Percentiles rank a stretch among this genome's conserved stretches.
Conservation (phyloP, 352 stramenopile species). For the Globisporangium cylindrosporum region DNA sequence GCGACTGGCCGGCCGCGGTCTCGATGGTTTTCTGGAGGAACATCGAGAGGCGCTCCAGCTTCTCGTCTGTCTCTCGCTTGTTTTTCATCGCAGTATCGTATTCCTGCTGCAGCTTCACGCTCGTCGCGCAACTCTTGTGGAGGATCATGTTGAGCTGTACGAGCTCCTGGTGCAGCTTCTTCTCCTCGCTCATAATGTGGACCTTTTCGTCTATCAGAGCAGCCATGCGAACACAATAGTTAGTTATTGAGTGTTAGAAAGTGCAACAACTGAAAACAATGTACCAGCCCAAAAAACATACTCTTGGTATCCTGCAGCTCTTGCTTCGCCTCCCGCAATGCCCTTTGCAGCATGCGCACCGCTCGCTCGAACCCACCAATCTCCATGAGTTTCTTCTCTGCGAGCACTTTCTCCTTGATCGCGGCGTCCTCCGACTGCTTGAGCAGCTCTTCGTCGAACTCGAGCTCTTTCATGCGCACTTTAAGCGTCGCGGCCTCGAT, state of each 20-base stretch:
- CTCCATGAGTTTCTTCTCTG: conserved; percentile 62
- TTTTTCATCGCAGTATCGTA: conserved; percentile 39
- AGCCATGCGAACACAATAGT: background rate
- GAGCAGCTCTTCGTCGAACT: conserved; percentile 53
- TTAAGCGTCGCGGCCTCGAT: conserved; percentile 44
- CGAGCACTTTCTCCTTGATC: conserved; percentile 49
- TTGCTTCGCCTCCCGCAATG: conserved; percentile 43
- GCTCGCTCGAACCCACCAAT: conserved; percentile 60
- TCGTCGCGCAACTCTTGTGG: conserved; percentile 28
- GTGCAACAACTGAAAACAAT: no score
- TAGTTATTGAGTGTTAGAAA: no score
- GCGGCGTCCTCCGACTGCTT: conserved; percentile 42
- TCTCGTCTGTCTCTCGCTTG: conserved; percentile 54
- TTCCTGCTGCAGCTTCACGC: conserved; percentile 48
- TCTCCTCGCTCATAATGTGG: conserved; percentile 48
- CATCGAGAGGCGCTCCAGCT: conserved; percentile 48
- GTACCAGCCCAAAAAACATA: conserved; percentile 9
- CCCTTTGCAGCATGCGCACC: conserved; percentile 52
- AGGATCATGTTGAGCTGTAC: conserved; percentile 37
- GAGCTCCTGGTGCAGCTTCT: conserved; percentile 50
- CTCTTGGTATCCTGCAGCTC: conserved; percentile 54
- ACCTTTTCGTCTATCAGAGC: conserved; percentile 41
- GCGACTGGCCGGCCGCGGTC: background rate
- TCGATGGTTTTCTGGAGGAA: conserved; percentile 50
- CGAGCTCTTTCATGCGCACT: conserved; percentile 58